phyloP scores from a whole-genome alignment of 1,139 yeast species.

The Yamadazyma jaroonii region DNA sequence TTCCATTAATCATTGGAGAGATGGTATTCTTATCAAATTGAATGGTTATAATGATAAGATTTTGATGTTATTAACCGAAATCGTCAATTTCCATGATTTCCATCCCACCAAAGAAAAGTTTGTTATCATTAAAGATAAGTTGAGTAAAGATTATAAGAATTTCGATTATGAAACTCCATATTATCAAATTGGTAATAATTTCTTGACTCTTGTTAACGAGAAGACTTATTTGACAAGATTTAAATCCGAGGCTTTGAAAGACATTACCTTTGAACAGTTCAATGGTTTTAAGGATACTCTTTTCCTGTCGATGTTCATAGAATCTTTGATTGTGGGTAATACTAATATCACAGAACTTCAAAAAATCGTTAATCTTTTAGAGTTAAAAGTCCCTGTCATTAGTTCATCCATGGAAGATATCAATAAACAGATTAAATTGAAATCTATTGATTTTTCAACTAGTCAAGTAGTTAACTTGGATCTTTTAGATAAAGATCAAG shows the following conservation, averaged over 20 bases:
- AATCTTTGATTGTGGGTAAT: constrained; percentile 80
- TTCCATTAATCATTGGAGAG: constrained; percentile 56
- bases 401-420: constrained; percentile 37
- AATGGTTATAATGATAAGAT: constrained; percentile 86
- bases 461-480: constrained; percentile 48
- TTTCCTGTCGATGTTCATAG: constrained; percentile 55
- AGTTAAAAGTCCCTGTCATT: constrained; percentile 29
- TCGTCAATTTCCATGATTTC: constrained; percentile 53
- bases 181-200: constrained; percentile 64
- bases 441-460: constrained; percentile 41
- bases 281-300: constrained; percentile 36
- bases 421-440: constrained; percentile 20
- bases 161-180: constrained; percentile 75
- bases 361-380: constrained; percentile 20
- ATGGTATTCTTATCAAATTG: constrained; percentile 66
- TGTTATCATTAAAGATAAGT: constrained; percentile 61
- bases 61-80: constrained; percentile 55
- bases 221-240: constrained; percentile 64
- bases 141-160: constrained; percentile 62
- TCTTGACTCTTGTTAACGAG: constrained; percentile 65
- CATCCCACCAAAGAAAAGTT: constrained; percentile 59
- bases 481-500: constrained; percentile 65
- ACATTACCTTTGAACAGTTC: constrained; percentile 50
- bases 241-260: constrained; percentile 48
- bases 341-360: constrained; percentile 36